Percentiles rank a stretch among this genome's conserved stretches.
phyloP scores from a whole-genome alignment of 495 filamentous ascomycete species.

The Penicillium chermesinum region DNA sequence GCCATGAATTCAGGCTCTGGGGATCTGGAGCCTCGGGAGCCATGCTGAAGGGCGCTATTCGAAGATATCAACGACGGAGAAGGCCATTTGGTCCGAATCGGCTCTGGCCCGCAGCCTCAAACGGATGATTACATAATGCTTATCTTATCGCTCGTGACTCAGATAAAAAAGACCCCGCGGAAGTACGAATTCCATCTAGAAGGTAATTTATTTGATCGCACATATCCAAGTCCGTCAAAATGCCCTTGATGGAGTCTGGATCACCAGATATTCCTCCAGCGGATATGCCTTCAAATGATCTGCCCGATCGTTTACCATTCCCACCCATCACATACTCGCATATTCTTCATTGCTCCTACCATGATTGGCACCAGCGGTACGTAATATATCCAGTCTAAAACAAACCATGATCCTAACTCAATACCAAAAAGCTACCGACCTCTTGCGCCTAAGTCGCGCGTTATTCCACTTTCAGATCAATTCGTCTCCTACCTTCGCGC shows the following conservation, averaged over 20 bases:
- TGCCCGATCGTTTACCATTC: conserved; percentile 56
- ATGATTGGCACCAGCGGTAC: conserved; percentile 74
- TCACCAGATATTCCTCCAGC: conserved; percentile 5
- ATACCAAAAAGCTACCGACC: conserved; percentile 60
- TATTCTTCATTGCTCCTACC: conserved; percentile 90
- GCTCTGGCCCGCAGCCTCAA: not conserved
- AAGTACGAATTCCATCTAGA: conserved; percentile 1
- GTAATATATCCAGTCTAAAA: not conserved
- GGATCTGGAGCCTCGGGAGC: conserved; percentile 54
- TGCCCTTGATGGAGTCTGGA: conserved; percentile 32
- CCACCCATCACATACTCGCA: conserved; percentile 77
- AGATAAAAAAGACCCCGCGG: conserved; percentile 24
- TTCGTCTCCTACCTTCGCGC: conserved; percentile 87
- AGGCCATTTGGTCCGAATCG: conserved; percentile 3
- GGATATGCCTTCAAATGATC: conserved; percentile 14
- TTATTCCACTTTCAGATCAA: conserved; percentile 65
- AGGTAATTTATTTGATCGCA: not conserved
- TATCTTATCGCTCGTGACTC: conserved; percentile 27
- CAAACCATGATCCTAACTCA: not conserved
- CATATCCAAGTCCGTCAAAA: conserved; percentile 9
- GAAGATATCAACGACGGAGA: not conserved
- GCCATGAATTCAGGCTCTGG: conserved; percentile 55
- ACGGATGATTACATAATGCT: conserved; percentile 4
- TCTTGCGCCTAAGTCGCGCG: conserved; percentile 74
- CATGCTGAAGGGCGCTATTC: conserved; percentile 38